phyloP scores from a whole-genome alignment of 495 filamentous ascomycete species.

The Penicillium daleae region DNA sequence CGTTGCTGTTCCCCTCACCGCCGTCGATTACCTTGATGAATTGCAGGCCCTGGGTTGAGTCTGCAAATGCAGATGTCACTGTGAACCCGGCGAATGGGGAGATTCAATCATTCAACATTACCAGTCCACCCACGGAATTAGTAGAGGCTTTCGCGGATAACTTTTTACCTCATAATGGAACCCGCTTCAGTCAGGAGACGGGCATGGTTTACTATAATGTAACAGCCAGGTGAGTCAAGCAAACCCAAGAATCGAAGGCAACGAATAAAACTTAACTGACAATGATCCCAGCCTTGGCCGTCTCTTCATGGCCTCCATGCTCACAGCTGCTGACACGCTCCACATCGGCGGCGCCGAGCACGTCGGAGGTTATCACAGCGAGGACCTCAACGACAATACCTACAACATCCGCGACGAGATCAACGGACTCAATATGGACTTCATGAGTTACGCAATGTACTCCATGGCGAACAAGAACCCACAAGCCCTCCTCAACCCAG shows the following conservation, averaged over 20 bases:
- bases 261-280: too few species aligned
- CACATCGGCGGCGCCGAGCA: slow-evolving; percentile 17
- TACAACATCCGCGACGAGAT: slow-evolving; percentile 42
- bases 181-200: too few species aligned
- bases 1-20: slow-evolving; percentile 27
- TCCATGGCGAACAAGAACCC: slow-evolving; percentile 33
- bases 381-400: slow-evolving; percentile 38
- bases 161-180: slow-evolving; percentile 27
- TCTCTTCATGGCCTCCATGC: slow-evolving; percentile 36
- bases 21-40: slow-evolving; percentile 34
- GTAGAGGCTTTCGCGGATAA: slow-evolving; percentile 32
- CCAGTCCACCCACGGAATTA: slow-evolving; percentile 17
- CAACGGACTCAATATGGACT: slow-evolving; percentile 42
- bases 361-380: slow-evolving; percentile 16
- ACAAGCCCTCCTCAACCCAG: slow-evolving; percentile 28
- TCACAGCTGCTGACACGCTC: slow-evolving; percentile 33
- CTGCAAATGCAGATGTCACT: slow-evolving; percentile 33
- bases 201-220: too few species aligned
- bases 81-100: slow-evolving; percentile 33
- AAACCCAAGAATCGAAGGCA: too few species aligned
- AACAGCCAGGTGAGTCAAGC: slow-evolving; percentile 25
- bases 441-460: slow-evolving; percentile 44
- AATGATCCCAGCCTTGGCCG: slow-evolving; percentile 33
- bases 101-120: slow-evolving; percentile 34
- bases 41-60: slow-evolving; percentile 39